Conservation (phyloP, 257 asterid species). For the Lithospermum erythrorhizon region DNA sequence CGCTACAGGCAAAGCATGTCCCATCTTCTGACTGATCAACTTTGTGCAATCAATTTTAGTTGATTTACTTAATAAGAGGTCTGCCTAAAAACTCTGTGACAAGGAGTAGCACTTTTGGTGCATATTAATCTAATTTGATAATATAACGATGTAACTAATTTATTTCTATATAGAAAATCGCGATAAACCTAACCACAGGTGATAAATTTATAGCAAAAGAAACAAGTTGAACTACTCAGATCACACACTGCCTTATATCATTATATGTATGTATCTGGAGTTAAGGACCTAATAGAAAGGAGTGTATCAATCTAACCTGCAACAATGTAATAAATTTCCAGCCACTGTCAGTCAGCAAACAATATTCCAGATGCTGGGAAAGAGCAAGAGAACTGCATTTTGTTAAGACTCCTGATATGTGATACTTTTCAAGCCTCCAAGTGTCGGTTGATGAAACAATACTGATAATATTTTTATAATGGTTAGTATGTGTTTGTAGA, state of each 20-base stretch:
- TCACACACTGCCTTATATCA: background rate
- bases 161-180: too few species aligned
- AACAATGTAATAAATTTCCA: conserved; percentile 53
- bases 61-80: too few species aligned
- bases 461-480: conserved; percentile 42
- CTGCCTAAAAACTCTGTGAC: too few species aligned
- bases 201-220: too few species aligned
- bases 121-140: too few species aligned
- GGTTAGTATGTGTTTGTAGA: conserved; percentile 35
- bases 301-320: conserved; percentile 39
- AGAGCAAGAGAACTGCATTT: conserved; percentile 17
- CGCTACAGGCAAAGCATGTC: too few species aligned
- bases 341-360: conserved; percentile 61
- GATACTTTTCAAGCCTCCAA: conserved; percentile 55
- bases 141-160: too few species aligned
- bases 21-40: too few species aligned
- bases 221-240: background rate
- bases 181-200: too few species aligned
- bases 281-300: conserved; percentile 4
- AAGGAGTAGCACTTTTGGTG: too few species aligned
- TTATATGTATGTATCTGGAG: background rate
- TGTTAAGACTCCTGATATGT: conserved; percentile 40
- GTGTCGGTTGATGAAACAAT: conserved; percentile 48
- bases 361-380: conserved; percentile 33
- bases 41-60: too few species aligned